Evolutionary conservation across 768 basidiomycete species (phyloP), one percentile per base, ranked within the genome.

Genomic region (Hypholoma fasciculare): DNA sequence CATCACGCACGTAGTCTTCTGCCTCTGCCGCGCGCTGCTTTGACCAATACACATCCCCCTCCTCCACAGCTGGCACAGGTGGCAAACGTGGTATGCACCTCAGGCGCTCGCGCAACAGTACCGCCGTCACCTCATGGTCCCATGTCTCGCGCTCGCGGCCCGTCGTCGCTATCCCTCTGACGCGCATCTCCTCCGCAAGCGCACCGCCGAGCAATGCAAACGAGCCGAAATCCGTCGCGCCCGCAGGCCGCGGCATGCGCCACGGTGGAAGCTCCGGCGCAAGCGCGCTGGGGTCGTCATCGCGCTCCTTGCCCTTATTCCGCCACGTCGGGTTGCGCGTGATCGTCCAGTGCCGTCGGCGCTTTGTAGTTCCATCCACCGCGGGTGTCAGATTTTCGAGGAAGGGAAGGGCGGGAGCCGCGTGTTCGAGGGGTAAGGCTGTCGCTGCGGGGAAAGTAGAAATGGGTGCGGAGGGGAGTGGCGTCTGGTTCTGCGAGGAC

Each of bases 1-100:
- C 67, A 66, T 91, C 88, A 17, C 81, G 72, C 16, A 92, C 47
- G 63, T 87, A 90, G n/a, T 77, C 79, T 71, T 90, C 87, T 1
- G 82, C 88, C 20, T 80, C 77, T n/a, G 69, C 69, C 12, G 81
- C 83, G 5, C 77, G 73, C 49, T 74, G 74, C 12, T 74, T 67
- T 20, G 73, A 78, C 81, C 84, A 89, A 60, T 85, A 85, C 6
- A 6, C 11, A 16, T 42, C 40, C 11, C 13, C 16, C 40, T 5
- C 40, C 11, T 42, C 40, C 40, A 17, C 40, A 6, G 7, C 13
- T 6, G 7, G 11, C 7, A 42, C 16, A 16, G 3, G 16, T 12
- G 16, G 40, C 17, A 17, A 6, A 9, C 16, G 16, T 12, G 40
- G 5, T 12, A 9, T 14, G 13, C 40, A 42, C 13, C 17, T 20